Evolutionary conservation across 495 filamentous ascomycete species (phyloP).

Genomic region (Penicillium parvum): DNA sequence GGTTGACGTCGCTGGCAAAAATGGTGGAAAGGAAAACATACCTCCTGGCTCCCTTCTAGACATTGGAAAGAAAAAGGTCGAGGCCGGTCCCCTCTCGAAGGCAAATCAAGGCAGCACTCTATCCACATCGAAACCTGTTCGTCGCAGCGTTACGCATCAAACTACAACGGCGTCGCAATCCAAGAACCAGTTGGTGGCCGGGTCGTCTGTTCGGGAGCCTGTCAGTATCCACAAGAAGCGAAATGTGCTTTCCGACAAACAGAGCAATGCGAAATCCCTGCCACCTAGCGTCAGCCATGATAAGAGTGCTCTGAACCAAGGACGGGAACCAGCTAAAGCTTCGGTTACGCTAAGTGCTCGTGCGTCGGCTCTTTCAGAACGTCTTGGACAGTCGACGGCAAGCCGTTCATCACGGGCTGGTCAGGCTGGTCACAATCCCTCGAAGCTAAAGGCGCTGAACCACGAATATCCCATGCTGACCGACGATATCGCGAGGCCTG

Average conservation of each 20-base stretch:
- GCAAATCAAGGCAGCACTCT: not conserved
- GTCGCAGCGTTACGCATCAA: not conserved
- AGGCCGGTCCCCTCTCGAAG: constrained; percentile 5
- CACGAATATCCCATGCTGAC: constrained; percentile 49
- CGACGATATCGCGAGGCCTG: constrained; percentile 51
- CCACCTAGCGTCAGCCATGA: not conserved
- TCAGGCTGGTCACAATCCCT: no score
- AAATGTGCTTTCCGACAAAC: constrained; percentile 8
- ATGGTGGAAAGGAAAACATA: constrained; percentile 47
- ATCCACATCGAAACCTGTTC: not conserved
- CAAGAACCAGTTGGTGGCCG: no score
- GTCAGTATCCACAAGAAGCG: not conserved
- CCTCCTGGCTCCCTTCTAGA: constrained; percentile 31
- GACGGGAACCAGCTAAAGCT: constrained; percentile 1
- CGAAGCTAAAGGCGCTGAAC: constrained; percentile 17
- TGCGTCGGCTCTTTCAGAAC: constrained; percentile 8
- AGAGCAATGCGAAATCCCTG: constrained; percentile 9
- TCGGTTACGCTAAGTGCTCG: constrained; percentile 8
- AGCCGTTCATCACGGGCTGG: constrained; percentile 14
- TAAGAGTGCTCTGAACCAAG: not conserved
- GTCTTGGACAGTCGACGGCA: constrained; percentile 19
- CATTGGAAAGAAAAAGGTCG: constrained; percentile 13
- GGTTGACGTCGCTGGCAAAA: constrained; percentile 37
- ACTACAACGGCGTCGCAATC: no score
- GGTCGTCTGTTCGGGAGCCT: no score